These are phyloP conservation scores for Axilococcus clingmanii DNA, from an alignment of 139 green algal genomes.

Conservation along the genomic window DNA sequence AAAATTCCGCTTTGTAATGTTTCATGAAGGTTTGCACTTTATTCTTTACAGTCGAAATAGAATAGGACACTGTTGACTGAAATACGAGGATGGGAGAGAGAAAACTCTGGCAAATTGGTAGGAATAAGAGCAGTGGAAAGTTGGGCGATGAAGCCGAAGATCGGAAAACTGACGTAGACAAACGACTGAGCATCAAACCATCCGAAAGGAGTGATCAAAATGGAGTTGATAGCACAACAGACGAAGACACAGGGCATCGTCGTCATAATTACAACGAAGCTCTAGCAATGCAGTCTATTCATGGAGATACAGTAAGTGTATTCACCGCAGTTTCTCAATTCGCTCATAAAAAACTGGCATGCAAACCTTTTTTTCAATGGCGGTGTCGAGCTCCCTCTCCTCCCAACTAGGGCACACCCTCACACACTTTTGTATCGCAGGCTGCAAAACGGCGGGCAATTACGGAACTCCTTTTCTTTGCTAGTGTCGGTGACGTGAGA, in stretches of 20 bases:
- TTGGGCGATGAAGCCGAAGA: no score
- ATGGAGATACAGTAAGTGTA: conserved; percentile 20
- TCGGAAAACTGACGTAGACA: not conserved
- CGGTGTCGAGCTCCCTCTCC: not conserved
- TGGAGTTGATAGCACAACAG: not conserved
- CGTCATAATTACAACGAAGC: not conserved
- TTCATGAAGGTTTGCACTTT: no score
- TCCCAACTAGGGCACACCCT: not conserved
- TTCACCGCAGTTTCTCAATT: no score
- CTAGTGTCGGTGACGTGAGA: conserved; percentile 61
- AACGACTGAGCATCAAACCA: not conserved
- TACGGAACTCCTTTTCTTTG: conserved; percentile 86
- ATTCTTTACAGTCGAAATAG: not conserved
- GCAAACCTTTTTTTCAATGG: not conserved
- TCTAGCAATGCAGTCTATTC: conserved; percentile 13
- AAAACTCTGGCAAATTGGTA: not conserved
- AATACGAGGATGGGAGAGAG: not conserved
- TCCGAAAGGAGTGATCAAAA: not conserved
- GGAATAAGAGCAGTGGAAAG: not conserved
- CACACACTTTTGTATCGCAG: no score
- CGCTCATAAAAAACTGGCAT: not conserved
- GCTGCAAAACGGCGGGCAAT: conserved; percentile 65
- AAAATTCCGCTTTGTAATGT: no score
- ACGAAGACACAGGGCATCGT: conserved; percentile 6
- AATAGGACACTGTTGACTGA: not conserved